These are phyloP conservation scores for Primulina eburnea DNA, from an alignment of 257 asterid species.

Conservation along the genomic window DNA sequence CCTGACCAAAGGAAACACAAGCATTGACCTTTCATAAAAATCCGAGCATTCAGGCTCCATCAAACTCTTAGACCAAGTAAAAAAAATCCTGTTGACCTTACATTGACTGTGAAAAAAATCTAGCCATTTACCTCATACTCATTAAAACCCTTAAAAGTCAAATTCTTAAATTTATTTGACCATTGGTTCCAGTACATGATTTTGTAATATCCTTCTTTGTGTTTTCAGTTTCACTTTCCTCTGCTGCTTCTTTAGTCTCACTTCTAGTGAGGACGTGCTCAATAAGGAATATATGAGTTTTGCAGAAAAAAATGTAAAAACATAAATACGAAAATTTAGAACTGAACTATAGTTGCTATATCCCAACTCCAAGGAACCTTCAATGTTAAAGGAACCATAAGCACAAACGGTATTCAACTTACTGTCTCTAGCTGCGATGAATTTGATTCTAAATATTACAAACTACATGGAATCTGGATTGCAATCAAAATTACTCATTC, in stretches of 20 bases:
- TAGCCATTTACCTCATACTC: neutral
- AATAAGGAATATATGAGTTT: neutral
- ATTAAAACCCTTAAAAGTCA: neutral
- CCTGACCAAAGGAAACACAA: constrained; percentile 48
- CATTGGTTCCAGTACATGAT: neutral
- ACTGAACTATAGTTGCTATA: neutral
- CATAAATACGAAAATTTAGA: neutral
- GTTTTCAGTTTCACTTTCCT: constrained; percentile 8
- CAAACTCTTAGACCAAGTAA: neutral
- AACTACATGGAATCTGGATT: constrained; percentile 4
- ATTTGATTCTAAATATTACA: neutral
- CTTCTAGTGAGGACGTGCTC: neutral
- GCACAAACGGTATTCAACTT: neutral
- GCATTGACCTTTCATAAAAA: constrained; percentile 9
- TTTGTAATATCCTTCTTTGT: constrained; percentile 1
- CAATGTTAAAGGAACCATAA: neutral
- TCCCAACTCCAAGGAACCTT: neutral
- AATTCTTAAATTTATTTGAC: neutral
- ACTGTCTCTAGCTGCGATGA: neutral
- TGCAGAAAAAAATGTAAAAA: neutral
- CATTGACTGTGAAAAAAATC: neutral
- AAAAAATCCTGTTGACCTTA: neutral
- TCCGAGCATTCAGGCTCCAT: constrained; percentile 6
- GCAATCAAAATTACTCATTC: constrained; percentile 4
- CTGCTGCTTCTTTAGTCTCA: neutral